Conservation (phyloP, 73 alveolate species). For the Tetrahymena elliotti region DNA sequence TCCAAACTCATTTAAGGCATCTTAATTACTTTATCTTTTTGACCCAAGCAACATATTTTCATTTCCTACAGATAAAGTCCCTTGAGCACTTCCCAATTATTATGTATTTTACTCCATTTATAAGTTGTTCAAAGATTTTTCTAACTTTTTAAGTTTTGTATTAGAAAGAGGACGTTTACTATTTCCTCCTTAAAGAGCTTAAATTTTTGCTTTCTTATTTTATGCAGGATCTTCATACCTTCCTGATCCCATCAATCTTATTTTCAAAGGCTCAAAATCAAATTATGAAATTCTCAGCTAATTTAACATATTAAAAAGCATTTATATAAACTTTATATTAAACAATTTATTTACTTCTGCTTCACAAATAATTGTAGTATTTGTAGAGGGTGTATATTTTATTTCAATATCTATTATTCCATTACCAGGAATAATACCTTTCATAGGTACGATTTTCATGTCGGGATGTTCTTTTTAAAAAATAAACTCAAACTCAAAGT, state of each 20-base stretch:
- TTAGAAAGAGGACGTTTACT: background rate
- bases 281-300: conserved; percentile 30
- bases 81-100: background rate
- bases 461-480: conserved; percentile 76
- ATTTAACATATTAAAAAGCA: background rate
- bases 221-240: conserved; percentile 12
- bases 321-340: background rate
- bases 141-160: background rate
- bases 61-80: background rate
- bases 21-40: background rate
- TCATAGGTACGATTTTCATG: conserved; percentile 63
- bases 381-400: conserved; percentile 66
- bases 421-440: conserved; percentile 70
- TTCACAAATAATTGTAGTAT: conserved; percentile 83
- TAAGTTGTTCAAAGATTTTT: background rate
- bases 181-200: background rate
- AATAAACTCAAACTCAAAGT: conserved; percentile 79
- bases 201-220: background rate
- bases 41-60: background rate
- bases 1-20: background rate
- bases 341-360: conserved; percentile 21
- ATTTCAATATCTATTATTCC: conserved; percentile 53
- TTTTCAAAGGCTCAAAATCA: conserved; percentile 37
- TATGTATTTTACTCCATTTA: background rate
- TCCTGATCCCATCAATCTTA: conserved; percentile 45